A percentile compares a stretch with the other conserved stretches of the same genome.
phyloP scores from a whole-genome alignment of 73 alveolate species.

The Paramecium caudatum region DNA sequence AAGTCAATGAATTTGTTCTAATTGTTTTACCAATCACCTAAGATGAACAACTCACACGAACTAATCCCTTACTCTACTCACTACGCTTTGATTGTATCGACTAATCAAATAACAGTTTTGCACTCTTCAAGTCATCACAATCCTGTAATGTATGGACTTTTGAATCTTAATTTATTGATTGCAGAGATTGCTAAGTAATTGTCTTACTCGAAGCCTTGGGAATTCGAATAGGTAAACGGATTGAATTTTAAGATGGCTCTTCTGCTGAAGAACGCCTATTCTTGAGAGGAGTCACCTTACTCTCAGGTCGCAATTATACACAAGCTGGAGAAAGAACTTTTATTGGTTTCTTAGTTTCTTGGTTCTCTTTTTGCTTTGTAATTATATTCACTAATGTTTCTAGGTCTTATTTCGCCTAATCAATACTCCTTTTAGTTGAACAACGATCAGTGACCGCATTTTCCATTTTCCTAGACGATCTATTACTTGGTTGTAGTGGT shows the following conservation, averaged over 20 bases:
- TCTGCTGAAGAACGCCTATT: conserved; percentile 16
- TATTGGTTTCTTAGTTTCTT: background rate
- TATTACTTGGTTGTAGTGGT: background rate
- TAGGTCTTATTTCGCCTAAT: conserved; percentile 16
- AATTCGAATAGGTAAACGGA: background rate
- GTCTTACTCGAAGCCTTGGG: background rate
- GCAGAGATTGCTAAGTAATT: background rate
- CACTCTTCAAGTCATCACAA: background rate
- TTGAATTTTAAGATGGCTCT: background rate
- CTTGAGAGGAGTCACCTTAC: conserved; percentile 22
- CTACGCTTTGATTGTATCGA: background rate
- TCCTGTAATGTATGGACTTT: background rate
- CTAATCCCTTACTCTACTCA: background rate
- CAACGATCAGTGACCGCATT: conserved; percentile 24
- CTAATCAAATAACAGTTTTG: background rate
- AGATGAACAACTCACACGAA: background rate
- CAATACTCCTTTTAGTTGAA: background rate
- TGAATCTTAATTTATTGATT: background rate
- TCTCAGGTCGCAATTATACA: conserved; percentile 20
- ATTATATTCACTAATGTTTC: conserved; percentile 25
- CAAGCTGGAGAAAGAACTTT: background rate
- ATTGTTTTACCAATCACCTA: background rate
- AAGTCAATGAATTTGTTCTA: background rate
- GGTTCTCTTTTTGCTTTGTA: background rate
- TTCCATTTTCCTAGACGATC: no score